A percentile compares a stretch with the other conserved stretches of the same genome.
These are phyloP conservation scores for Oryza nivara DNA, from an alignment of 176 grass and related monocot genomes.

Conservation along the genomic window DNA sequence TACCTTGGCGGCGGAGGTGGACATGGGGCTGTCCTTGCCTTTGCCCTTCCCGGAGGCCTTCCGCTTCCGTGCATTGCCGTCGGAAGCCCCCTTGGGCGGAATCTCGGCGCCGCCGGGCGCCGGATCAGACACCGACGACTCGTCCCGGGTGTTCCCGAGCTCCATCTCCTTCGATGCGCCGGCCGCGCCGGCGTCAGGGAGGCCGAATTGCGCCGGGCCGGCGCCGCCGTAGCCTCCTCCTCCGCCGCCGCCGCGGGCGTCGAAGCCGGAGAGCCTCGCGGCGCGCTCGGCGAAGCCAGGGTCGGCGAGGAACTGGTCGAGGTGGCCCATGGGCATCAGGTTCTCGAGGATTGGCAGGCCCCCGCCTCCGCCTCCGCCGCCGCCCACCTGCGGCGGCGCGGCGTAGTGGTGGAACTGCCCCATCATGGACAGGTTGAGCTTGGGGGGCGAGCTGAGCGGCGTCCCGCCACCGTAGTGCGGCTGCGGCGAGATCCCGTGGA, in stretches of 20 bases:
- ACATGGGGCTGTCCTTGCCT: slow-evolving; percentile 60
- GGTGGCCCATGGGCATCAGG: slow-evolving; percentile 51
- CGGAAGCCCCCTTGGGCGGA: slow-evolving; percentile 50
- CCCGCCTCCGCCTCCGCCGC: slow-evolving; percentile 16
- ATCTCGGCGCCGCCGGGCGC: slow-evolving; percentile 57
- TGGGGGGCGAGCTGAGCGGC: slow-evolving; percentile 68
- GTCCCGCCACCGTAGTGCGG: slow-evolving; percentile 53
- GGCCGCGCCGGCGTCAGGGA: slow-evolving; percentile 47
- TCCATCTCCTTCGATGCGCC: slow-evolving; percentile 51
- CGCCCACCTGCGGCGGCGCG: slow-evolving; percentile 40
- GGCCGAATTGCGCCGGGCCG: slow-evolving; percentile 48
- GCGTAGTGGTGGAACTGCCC: slow-evolving; percentile 51
- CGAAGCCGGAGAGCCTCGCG: slow-evolving; percentile 69
- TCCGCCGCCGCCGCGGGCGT: slow-evolving; percentile 40
- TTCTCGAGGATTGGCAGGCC: slow-evolving; percentile 58
- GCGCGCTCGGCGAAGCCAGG: slow-evolving; percentile 72
- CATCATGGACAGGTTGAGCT: slow-evolving; percentile 79
- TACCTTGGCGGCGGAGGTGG: slow-evolving; percentile 69
- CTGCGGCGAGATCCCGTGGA: slow-evolving; percentile 70
- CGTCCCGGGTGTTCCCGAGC: slow-evolving; percentile 58
- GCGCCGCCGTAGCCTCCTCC: slow-evolving; percentile 31
- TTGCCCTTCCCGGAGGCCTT: slow-evolving; percentile 82
- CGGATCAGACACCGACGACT: slow-evolving; percentile 90
- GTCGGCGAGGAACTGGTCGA: slow-evolving; percentile 81
- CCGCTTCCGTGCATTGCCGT: slow-evolving; percentile 75